These are phyloP conservation scores for Pichia sp. DNA, from an alignment of 1,139 yeast species.

Conservation along the genomic window DNA sequence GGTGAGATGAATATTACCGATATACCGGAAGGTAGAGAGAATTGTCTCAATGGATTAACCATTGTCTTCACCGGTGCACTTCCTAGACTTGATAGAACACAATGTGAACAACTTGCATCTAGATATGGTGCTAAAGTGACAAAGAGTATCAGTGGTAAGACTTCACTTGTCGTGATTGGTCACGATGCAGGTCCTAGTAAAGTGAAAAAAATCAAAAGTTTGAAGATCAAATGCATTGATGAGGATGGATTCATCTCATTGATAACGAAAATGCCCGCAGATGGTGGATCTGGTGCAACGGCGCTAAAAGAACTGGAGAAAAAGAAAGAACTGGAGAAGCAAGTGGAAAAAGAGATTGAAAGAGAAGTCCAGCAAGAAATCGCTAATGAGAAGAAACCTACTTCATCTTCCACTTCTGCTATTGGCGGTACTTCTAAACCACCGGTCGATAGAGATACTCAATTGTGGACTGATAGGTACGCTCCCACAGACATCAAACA, in stretches of 20 bases:
- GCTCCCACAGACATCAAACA: constrained; percentile 76
- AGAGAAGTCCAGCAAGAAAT: constrained; percentile 17
- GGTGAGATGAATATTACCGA: constrained; percentile 4
- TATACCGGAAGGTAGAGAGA: constrained; percentile 70
- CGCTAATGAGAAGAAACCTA: constrained; percentile 3
- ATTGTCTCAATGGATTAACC: constrained; percentile 80
- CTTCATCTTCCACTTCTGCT: constrained; percentile 11
- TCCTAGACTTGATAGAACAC: constrained; percentile 71
- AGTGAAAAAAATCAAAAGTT: constrained; percentile 66
- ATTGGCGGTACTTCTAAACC: constrained; percentile 7
- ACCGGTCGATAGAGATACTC: constrained; percentile 37
- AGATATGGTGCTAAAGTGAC: constrained; percentile 94
- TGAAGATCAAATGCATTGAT: constrained; percentile 71
- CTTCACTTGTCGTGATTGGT: constrained; percentile 86
- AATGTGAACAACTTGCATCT: constrained; percentile 70
- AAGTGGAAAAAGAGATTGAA: constrained; percentile 29
- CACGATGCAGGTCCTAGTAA: constrained; percentile 98
- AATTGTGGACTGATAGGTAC: constrained; percentile 87
- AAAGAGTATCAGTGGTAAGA: constrained; percentile 76
- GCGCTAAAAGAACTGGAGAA: constrained; percentile 70
- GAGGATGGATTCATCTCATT: constrained; percentile 81
- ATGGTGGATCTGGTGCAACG: constrained; percentile 77
- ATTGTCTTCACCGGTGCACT: constrained; percentile 91
- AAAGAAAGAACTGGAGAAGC: constrained; percentile 43
- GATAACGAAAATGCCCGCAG: constrained; percentile 76